A percentile compares a stretch with the other conserved stretches of the same genome.
Conservation (phyloP, 257 asterid genomes). For the Solanum paucissectum region DNA sequence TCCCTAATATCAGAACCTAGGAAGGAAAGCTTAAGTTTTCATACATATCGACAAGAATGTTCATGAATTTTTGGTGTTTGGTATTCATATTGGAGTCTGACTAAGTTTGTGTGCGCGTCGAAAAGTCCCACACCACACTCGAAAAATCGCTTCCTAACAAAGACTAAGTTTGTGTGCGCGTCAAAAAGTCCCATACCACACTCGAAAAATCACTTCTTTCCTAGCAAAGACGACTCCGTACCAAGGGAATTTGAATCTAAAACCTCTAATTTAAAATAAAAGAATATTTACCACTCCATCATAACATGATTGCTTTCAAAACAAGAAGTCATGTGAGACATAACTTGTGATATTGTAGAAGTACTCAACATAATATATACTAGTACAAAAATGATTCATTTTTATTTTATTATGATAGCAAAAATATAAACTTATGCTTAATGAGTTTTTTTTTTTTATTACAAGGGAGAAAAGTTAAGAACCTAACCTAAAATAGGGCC, state of each 20-base stretch:
- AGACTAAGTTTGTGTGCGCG: accelerated
- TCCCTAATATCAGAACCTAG: neutral
- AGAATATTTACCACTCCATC: too few species aligned
- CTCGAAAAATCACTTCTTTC: too few species aligned
- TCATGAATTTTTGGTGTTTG: neutral
- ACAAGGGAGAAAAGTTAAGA: neutral
- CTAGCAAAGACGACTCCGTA: accelerated
- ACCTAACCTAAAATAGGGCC: neutral
- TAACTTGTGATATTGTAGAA: neutral
- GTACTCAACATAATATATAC: neutral
- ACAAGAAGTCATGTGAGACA: neutral
- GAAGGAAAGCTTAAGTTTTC: neutral
- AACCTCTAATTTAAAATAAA: too few species aligned
- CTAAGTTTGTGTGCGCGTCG: accelerated
- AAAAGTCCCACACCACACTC: too few species aligned
- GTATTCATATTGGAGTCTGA: accelerated
- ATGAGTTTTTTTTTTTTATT: too few species aligned
- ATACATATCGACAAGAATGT: too few species aligned
- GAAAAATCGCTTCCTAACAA: too few species aligned
- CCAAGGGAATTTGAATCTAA: too few species aligned
- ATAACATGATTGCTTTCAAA: neutral
- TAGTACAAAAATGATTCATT: too few species aligned
- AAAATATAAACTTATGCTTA: too few species aligned
- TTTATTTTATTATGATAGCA: too few species aligned
- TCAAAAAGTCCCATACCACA: too few species aligned